These are phyloP conservation scores for Chlorella sp. DNA, from an alignment of 139 green algal species.

Conservation along the genomic window DNA sequence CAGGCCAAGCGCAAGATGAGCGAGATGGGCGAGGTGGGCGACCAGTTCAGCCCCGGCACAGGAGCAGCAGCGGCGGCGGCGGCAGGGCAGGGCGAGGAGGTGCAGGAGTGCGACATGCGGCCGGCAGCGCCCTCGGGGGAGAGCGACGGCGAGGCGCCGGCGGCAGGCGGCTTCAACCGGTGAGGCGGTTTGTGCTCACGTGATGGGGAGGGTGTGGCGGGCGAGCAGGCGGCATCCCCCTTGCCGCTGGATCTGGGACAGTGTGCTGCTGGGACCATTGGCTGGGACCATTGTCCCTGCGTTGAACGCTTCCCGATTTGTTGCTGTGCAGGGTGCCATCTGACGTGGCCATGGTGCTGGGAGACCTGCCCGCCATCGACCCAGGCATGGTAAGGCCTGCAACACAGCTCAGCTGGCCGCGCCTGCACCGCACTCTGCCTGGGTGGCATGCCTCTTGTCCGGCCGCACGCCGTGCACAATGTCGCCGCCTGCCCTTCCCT, in stretches of 20 bases:
- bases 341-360: constrained; percentile 45
- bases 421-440: background rate
- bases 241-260: background rate
- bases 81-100: background rate
- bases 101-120: constrained; percentile 14
- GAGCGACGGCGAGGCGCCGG: background rate
- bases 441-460: background rate
- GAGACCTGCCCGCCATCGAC: constrained; percentile 9
- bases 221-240: background rate
- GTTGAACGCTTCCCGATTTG: no score
- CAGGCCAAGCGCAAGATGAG: constrained; percentile 35
- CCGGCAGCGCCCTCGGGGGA: background rate
- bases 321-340: constrained; percentile 33
- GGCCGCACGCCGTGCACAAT: background rate
- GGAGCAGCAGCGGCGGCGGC: background rate
- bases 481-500: background rate
- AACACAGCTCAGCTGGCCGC: background rate
- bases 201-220: no score
- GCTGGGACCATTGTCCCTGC: no score
- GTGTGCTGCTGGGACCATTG: no score
- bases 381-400: constrained; percentile 5
- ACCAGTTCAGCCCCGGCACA: background rate
- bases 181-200: background rate
- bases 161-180: background rate
- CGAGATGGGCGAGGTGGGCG: constrained; percentile 31